Evolutionary conservation across 768 basidiomycete species (phyloP), one percentile per base, ranked within the genome.

Genomic region (Lactarius indigo): DNA sequence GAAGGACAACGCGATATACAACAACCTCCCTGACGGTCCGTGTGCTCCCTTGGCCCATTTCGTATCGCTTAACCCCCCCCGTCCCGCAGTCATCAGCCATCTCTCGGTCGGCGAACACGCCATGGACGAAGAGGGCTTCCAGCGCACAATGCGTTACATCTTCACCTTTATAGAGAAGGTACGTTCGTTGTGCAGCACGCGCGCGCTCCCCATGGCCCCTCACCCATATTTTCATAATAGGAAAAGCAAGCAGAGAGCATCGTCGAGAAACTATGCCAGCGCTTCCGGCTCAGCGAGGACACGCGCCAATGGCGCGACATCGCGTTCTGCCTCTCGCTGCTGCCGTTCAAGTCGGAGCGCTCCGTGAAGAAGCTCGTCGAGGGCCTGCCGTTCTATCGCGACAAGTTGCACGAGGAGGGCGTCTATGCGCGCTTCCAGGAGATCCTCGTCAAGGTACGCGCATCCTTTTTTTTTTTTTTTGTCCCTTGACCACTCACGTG

Each of bases 1-100:
- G 31, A 99, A 98, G 79, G 97, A 98, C 72, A 99, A 99, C 75
- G 97, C 96, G 8, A 96, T 99, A 64, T 98, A 98, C 75, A 98
- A 98, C 78, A 99, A 99, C 76, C 78, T 99, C 72, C 97, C 96
- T 2, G 97, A 99, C 78, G 91, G 92, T 92, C 72, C 39, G 87
- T 66, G 10, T 12, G 10, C n/a, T 7, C 42, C 3, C 8, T 9
- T 9, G 13, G 4, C 42, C n/a, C 42, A 20, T 6, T 44, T n/a
- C 20, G 64, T 13, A 15, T 50, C 28, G 47, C 20, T 61, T 23
- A 56, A 3, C 5, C 10, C 12, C 23, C 18, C 23, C 5, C 13
- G 12, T 26, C 13, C 35, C 35, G 9, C 68, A 94, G 92, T 99
- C 59, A 98, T 99, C 79, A 94, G 92, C 73, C 96, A 98, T 74